Percentiles rank a stretch among this genome's conserved stretches.
These are phyloP conservation scores for Pestalotiopsis sp. DNA, from an alignment of 2,329 filamentous ascomycete species.

Conservation along the genomic window DNA sequence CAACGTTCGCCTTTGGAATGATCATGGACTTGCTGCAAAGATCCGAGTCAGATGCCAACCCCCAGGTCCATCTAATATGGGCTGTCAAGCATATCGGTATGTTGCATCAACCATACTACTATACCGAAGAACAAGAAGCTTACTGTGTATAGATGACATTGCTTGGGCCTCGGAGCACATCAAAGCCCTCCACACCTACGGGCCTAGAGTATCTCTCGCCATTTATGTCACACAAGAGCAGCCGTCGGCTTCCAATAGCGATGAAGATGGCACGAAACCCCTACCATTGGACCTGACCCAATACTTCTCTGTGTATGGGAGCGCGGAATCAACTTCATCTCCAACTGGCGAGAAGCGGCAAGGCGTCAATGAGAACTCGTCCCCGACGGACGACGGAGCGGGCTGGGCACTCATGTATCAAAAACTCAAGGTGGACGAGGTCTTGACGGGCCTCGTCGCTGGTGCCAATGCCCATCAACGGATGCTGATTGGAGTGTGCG, in stretches of 20 bases:
- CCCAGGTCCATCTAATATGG: not conserved
- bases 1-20: not conserved
- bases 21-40: not conserved
- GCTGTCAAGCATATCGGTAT: not conserved
- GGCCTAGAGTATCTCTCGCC: not conserved
- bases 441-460: not conserved
- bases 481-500: not conserved
- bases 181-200: not conserved
- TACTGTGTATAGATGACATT: not conserved
- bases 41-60: not conserved
- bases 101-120: not conserved
- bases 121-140: not conserved
- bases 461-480: not conserved
- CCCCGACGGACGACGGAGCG: not conserved
- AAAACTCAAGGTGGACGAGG: not conserved
- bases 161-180: not conserved
- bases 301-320: not conserved
- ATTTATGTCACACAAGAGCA: not conserved
- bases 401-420: not conserved
- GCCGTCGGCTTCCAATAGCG: not conserved
- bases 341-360: not conserved
- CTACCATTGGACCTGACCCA: not conserved
- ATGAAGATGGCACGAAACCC: not conserved
- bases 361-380: not conserved
- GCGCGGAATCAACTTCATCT: not conserved